These are phyloP conservation scores for Austroboletus eburneus DNA, from an alignment of 768 basidiomycete genomes.

Conservation along the genomic window DNA sequence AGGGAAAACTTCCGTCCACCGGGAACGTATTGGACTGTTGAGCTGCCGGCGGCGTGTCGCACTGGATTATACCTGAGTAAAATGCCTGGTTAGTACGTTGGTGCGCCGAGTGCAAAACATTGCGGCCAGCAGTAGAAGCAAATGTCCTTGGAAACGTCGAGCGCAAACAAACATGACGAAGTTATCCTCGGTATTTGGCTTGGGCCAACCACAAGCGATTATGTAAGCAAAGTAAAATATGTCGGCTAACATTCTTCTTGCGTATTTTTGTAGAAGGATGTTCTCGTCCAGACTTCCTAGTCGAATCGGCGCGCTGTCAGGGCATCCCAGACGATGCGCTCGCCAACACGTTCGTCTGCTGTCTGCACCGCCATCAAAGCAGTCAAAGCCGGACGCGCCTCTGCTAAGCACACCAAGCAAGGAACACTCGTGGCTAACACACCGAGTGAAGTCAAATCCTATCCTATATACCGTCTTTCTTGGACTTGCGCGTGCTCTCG, in stretches of 20 bases:
- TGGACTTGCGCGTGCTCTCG: slow-evolving; percentile 45
- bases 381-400: slow-evolving; percentile 2
- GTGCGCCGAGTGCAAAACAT: slow-evolving; percentile 36
- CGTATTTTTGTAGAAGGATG: no score
- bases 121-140: slow-evolving; percentile 34
- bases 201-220: no score
- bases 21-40: slow-evolving; percentile 48
- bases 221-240: no score
- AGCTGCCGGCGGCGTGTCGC: slow-evolving; percentile 38
- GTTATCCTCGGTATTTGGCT: slow-evolving; percentile 54
- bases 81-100: slow-evolving; percentile 40
- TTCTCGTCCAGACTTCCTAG: slow-evolving; percentile 11
- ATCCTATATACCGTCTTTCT: slow-evolving; percentile 43
- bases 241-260: no score
- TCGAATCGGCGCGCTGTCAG: slow-evolving; percentile 4
- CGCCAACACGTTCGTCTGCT: slow-evolving; percentile 11
- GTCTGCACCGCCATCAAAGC: slow-evolving; percentile 9
- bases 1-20: slow-evolving; percentile 58
- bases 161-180: slow-evolving; percentile 44
- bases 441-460: slow-evolving; percentile 48
- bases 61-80: slow-evolving; percentile 22
- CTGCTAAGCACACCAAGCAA: slow-evolving; percentile 3
- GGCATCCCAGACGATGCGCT: slow-evolving; percentile 6
- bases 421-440: slow-evolving; percentile 53
- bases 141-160: slow-evolving; percentile 45